A percentile compares a stretch with the other conserved stretches of the same genome.
Evolutionary conservation across 306 rosid genomes (phyloP).

Genomic region (Dryas alaskensis): DNA sequence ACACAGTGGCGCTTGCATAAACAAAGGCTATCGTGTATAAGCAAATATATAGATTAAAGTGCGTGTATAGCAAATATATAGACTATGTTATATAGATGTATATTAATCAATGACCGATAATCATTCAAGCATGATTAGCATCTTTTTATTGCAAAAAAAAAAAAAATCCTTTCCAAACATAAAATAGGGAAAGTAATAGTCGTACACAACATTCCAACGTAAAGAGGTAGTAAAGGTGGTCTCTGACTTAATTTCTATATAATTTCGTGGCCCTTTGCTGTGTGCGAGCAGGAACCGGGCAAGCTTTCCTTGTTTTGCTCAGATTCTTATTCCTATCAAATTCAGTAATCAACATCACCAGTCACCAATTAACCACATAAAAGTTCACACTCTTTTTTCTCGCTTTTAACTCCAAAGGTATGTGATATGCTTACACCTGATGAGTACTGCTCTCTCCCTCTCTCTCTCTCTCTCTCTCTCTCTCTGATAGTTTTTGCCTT

Average conservation of each 20-base stretch:
- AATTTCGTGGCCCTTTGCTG: constrained; percentile 10
- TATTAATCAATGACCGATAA: not conserved
- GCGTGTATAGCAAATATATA: no score
- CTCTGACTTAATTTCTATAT: not conserved
- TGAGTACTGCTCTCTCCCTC: not conserved
- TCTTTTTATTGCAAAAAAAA: not conserved
- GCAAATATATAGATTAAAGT: not conserved
- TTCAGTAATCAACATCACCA: not conserved
- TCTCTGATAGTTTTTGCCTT: not conserved
- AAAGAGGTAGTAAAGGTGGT: not conserved
- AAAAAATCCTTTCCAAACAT: not conserved
- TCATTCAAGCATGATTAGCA: not conserved
- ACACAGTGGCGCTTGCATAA: not conserved
- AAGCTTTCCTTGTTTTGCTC: not conserved
- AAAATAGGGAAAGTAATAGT: not conserved
- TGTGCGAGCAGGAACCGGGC: constrained; percentile 18
- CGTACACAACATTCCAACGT: no score
- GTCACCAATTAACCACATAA: not conserved
- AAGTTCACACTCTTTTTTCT: not conserved
- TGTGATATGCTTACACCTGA: not conserved
- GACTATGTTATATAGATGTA: no score
- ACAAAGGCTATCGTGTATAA: not conserved
- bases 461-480: not conserved
- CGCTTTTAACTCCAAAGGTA: not conserved
- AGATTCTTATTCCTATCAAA: not conserved